These are phyloP conservation scores for Lentinula aciculospora DNA, from an alignment of 768 basidiomycete species.

Conservation along the genomic window DNA sequence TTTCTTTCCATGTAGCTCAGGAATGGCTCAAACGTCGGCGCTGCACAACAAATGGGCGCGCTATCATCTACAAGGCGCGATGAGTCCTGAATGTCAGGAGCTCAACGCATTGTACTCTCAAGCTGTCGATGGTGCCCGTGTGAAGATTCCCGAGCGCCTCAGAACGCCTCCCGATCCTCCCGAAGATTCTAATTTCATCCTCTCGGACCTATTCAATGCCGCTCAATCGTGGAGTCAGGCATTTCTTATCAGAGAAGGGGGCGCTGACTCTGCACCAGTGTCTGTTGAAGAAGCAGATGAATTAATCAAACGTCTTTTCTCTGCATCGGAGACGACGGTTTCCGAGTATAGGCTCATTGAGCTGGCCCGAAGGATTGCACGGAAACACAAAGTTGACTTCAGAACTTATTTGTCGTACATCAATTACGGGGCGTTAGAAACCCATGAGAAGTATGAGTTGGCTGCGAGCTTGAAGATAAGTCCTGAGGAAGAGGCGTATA, in stretches of 20 bases:
- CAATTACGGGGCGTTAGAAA: constrained; percentile 50
- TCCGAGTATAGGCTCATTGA: constrained; percentile 61
- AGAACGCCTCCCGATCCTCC: constrained; percentile 41
- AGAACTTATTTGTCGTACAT: constrained; percentile 42
- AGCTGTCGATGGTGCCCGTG: constrained; percentile 59
- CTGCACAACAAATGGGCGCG: constrained; percentile 60
- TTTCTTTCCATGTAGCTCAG: constrained; percentile 32
- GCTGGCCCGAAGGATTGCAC: constrained; percentile 39
- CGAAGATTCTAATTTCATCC: constrained; percentile 34
- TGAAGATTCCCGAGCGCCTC: constrained; percentile 54
- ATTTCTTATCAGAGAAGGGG: constrained; percentile 26
- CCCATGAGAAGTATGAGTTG: constrained; percentile 49
- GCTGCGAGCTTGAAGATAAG: constrained; percentile 33
- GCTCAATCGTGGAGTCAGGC: constrained; percentile 37
- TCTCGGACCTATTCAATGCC: constrained; percentile 45
- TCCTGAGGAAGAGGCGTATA: constrained; percentile 34
- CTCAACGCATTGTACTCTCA: constrained; percentile 68
- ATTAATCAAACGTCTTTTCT: constrained; percentile 40
- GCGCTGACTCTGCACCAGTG: constrained; percentile 15
- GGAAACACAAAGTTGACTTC: constrained; percentile 38
- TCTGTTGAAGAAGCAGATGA: constrained; percentile 32
- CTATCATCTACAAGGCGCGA: constrained; percentile 46
- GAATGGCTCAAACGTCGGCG: constrained; percentile 49
- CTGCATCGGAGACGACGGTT: constrained; percentile 44
- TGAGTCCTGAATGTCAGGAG: constrained; percentile 63